phyloP scores from a whole-genome alignment of 495 filamentous ascomycete species.

The Sabuloglossum arenarium region DNA sequence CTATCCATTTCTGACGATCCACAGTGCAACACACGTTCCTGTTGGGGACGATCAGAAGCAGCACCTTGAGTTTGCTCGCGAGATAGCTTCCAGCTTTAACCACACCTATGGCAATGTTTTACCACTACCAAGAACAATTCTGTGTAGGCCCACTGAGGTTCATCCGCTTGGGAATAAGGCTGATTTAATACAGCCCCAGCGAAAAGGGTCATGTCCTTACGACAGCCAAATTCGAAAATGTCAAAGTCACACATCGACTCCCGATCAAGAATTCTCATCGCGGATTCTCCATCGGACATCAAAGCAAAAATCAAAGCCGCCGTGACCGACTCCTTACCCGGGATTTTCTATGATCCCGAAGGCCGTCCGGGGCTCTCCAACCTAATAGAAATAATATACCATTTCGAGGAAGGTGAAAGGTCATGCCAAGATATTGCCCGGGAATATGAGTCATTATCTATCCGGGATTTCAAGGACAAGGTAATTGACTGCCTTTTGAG shows the following conservation, averaged over 20 bases:
- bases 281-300: conserved; percentile 40
- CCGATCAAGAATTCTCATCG: conserved; percentile 63
- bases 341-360: conserved; percentile 48
- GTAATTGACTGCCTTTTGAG: conserved; percentile 32
- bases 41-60: conserved; percentile 87
- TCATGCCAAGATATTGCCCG: conserved; percentile 33
- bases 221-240: conserved; percentile 63
- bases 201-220: conserved; percentile 77
- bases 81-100: conserved; percentile 73
- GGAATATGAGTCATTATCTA: conserved; percentile 25
- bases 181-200: conserved; percentile 33
- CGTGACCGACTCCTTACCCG: conserved; percentile 48
- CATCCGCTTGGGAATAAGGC: neutral
- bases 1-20: conserved; percentile 1
- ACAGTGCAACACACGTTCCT: conserved; percentile 76
- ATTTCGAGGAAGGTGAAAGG: conserved; percentile 29
- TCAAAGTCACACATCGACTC: conserved; percentile 60
- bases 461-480: conserved; percentile 43
- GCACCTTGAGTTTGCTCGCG: conserved; percentile 79
- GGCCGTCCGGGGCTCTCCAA: conserved; percentile 70
- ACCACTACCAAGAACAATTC: conserved; percentile 45
- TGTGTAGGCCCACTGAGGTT: conserved; percentile 32
- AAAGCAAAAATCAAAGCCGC: conserved; percentile 43
- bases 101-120: conserved; percentile 43
- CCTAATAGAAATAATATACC: conserved; percentile 51